These are phyloP conservation scores for Intubia oerlemansii DNA, from an alignment of 2,329 filamentous ascomycete genomes.

Conservation along the genomic window DNA sequence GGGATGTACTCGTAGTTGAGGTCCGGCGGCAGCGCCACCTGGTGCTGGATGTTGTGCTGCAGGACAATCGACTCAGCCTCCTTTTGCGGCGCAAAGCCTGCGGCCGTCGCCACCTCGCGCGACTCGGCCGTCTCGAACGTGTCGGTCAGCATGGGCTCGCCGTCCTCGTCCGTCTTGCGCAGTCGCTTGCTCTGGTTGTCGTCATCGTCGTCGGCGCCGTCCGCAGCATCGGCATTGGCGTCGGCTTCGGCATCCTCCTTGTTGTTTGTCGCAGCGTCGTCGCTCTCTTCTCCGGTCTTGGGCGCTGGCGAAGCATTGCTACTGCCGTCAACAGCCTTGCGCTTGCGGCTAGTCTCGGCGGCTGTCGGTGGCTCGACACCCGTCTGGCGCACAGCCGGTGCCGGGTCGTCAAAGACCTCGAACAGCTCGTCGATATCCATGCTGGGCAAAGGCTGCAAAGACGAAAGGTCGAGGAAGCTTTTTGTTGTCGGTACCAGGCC, in stretches of 20 bases:
- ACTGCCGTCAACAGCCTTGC: constrained; percentile 40
- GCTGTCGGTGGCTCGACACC: constrained; percentile 18
- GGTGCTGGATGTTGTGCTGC: constrained; percentile 95
- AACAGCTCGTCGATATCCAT: constrained; percentile 56
- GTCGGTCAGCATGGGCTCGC: constrained; percentile 65
- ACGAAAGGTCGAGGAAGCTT: too few relatives aligned
- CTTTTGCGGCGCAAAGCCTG: constrained; percentile 39
- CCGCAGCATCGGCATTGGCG: constrained; percentile 11
- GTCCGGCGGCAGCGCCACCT: constrained; percentile 83
- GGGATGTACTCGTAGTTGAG: constrained; percentile 88
- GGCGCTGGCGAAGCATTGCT: too few relatives aligned
- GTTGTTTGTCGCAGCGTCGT: constrained; percentile 16
- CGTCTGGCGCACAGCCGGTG: constrained; percentile 18
- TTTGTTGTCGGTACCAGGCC: too few relatives aligned
- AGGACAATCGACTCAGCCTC: constrained; percentile 56
- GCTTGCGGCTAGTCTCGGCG: constrained; percentile 50
- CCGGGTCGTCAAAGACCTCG: constrained; percentile 55
- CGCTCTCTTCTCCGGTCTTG: too few relatives aligned
- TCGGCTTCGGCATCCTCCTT: constrained; percentile 12
- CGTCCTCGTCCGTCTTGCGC: constrained; percentile 39
- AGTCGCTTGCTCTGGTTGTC: constrained; percentile 37
- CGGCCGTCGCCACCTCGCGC: constrained; percentile 65
- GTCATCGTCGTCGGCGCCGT: constrained; percentile 17
- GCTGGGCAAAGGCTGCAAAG: too few relatives aligned
- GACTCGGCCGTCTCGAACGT: constrained; percentile 90